Conservation (phyloP, 345 rosid species). For the Eutrema japonicum region DNA sequence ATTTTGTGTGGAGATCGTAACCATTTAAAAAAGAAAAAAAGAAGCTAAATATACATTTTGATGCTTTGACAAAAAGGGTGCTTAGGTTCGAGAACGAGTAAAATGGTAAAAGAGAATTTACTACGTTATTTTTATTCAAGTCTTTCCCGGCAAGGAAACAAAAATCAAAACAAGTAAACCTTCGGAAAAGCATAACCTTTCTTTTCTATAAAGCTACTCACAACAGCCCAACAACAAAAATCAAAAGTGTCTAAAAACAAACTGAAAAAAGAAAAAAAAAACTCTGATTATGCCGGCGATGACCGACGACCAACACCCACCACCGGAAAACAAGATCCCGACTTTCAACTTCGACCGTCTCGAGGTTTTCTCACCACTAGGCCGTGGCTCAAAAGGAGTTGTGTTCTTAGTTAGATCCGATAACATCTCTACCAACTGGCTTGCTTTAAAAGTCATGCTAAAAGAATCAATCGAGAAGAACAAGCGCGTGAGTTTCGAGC, state of each 20-base stretch:
- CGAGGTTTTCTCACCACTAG: constrained; percentile 54
- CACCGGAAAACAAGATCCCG: constrained; percentile 31
- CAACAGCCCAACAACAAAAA: not conserved
- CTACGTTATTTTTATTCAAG: not conserved
- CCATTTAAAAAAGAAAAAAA: too few relatives aligned
- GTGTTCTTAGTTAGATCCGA: constrained; percentile 60
- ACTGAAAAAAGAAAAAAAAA: not conserved
- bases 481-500: constrained; percentile 64
- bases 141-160: constrained; percentile 48
- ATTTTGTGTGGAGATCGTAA: too few relatives aligned
- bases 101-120: too few relatives aligned
- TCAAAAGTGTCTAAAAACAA: not conserved
- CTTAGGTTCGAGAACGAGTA: too few relatives aligned
- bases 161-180: not conserved
- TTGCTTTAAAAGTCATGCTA: constrained; percentile 70
- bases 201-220: constrained; percentile 20
- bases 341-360: constrained; percentile 48
- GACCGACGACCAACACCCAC: not conserved
- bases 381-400: constrained; percentile 87
- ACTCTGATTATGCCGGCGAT: not conserved
- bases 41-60: too few relatives aligned
- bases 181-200: not conserved
- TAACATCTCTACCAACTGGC: constrained; percentile 35
- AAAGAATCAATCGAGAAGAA: constrained; percentile 64
- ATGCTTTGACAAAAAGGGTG: too few relatives aligned